Evolutionary conservation across 2,329 filamentous ascomycete species (phyloP).

Genomic region (Fusarium albidum): DNA sequence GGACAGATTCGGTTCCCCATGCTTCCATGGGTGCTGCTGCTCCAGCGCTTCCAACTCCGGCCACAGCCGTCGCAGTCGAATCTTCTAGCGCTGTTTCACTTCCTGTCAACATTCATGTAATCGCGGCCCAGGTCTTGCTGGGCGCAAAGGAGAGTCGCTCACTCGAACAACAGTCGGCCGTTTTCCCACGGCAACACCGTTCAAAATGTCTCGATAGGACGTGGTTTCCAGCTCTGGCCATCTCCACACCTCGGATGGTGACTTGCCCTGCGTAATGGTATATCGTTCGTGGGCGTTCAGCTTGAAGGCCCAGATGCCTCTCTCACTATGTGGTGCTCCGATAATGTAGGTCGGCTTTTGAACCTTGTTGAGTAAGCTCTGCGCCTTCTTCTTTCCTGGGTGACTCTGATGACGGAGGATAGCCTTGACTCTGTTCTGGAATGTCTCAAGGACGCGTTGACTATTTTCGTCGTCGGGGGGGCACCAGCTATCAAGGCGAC

Average conservation of each 20-base stretch:
- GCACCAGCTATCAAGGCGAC: constrained; percentile 30
- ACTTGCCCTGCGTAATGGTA: constrained; percentile 17
- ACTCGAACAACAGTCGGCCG: constrained; percentile 33
- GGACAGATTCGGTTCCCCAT: constrained; percentile 18
- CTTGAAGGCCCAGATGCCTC: constrained; percentile 27
- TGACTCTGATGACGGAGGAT: constrained; percentile 1
- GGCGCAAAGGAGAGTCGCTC: neutral
- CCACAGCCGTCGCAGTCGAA: constrained; percentile 35
- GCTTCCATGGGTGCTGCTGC: neutral
- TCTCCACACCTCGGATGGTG: constrained; percentile 13
- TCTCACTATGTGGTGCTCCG: constrained; percentile 10
- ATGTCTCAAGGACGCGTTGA: constrained; percentile 5
- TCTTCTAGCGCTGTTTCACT: constrained; percentile 34
- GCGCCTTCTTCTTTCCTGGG: constrained; percentile 12
- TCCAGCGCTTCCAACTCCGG: constrained; percentile 20
- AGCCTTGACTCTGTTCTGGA: constrained; percentile 13
- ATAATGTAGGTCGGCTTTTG: neutral
- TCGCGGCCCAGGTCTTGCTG: no score
- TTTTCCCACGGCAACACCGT: constrained; percentile 18
- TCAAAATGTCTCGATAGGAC: constrained; percentile 14
- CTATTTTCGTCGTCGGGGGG: constrained; percentile 20
- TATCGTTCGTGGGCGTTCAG: constrained; percentile 17
- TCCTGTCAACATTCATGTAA: neutral
- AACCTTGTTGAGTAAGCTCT: constrained; percentile 3
- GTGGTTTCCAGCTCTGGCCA: constrained; percentile 26